These are phyloP conservation scores for Colletotrichum simmondsii DNA, from an alignment of 2,329 filamentous ascomycete species.

Conservation along the genomic window DNA sequence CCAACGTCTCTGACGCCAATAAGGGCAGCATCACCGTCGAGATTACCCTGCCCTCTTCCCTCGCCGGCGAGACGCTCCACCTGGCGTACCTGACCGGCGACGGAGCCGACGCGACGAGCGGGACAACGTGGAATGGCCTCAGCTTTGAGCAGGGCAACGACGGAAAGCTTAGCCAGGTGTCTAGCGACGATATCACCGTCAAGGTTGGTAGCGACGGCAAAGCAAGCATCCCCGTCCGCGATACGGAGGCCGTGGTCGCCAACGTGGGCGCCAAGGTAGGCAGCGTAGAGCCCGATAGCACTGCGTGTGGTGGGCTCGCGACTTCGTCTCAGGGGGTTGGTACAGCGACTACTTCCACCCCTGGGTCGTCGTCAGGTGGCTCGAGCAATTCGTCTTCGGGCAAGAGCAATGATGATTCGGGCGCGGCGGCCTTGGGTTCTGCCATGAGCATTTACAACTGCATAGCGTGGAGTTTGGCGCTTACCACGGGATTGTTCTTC, in stretches of 20 bases:
- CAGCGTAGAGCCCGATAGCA: constrained; percentile 14
- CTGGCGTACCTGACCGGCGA: constrained; percentile 27
- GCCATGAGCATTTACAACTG: constrained; percentile 9
- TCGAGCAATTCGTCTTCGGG: constrained; percentile 22
- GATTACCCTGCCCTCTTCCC: constrained; percentile 16
- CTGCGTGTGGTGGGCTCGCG: constrained; percentile 20
- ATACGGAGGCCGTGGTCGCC: constrained; percentile 24
- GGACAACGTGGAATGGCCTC: constrained; percentile 29
- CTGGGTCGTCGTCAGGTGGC: constrained; percentile 15
- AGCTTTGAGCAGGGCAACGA: constrained; percentile 29
- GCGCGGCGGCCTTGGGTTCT: neutral
- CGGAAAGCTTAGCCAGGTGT: constrained; percentile 5
- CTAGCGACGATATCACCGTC: constrained; percentile 22
- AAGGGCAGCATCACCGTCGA: constrained; percentile 22
- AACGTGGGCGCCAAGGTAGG: constrained; percentile 24
- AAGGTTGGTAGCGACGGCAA: constrained; percentile 10
- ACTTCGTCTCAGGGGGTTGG: constrained; percentile 16
- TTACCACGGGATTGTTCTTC: constrained; percentile 16
- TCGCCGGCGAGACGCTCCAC: constrained; percentile 22
- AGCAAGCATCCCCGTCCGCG: constrained; percentile 24
- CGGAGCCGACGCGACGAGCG: constrained; percentile 26
- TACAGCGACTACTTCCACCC: constrained; percentile 16
- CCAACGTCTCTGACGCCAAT: constrained; percentile 22
- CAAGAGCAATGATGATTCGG: constrained; percentile 1
- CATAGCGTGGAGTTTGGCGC: constrained; percentile 32